These are phyloP conservation scores for Trypanosoma brucei DNA, from an alignment of 208 protist genomes.

Conservation along the genomic window DNA sequence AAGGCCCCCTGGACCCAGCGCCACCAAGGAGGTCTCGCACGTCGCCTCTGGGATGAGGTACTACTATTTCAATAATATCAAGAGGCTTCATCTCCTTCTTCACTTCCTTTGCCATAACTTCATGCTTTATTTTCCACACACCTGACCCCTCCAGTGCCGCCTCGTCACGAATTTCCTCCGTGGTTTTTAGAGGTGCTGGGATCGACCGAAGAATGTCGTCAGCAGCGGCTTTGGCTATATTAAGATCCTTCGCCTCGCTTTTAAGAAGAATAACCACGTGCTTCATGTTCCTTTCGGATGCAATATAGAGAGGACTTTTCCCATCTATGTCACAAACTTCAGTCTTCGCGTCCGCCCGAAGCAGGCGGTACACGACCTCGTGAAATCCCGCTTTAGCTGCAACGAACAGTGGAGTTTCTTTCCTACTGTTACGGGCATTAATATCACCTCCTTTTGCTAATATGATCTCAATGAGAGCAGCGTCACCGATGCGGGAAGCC, in stretches of 20 bases:
- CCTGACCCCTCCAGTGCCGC: slow-evolving; percentile 36
- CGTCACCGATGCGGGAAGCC: slow-evolving; percentile 48
- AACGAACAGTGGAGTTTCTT: slow-evolving; percentile 77
- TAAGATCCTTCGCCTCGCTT: slow-evolving; percentile 40
- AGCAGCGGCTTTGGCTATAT: slow-evolving; percentile 60
- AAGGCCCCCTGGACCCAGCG: slow-evolving; percentile 57
- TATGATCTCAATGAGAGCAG: slow-evolving; percentile 37
- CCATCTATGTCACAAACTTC: slow-evolving; percentile 68
- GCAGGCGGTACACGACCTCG: slow-evolving; percentile 58
- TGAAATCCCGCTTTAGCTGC: slow-evolving; percentile 66
- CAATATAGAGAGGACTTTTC: slow-evolving; percentile 81
- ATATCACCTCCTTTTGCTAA: slow-evolving; percentile 46
- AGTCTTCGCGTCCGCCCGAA: slow-evolving; percentile 51
- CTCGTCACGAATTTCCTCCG: slow-evolving; percentile 59
- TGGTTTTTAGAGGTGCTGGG: slow-evolving; percentile 51
- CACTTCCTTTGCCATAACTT: slow-evolving; percentile 15
- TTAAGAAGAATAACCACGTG: slow-evolving; percentile 81
- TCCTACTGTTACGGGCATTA: slow-evolving; percentile 57
- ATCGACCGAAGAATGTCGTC: slow-evolving; percentile 49
- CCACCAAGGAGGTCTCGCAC: slow-evolving; percentile 53
- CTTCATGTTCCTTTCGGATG: slow-evolving; percentile 78
- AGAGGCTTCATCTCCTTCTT: slow-evolving; percentile 39
- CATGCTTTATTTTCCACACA: slow-evolving; percentile 31
- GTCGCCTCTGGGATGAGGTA: slow-evolving; percentile 52
- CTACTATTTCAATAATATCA: slow-evolving; percentile 70